Evolutionary conservation across 495 filamentous ascomycete genomes (phyloP).

Genomic region (Evansstolkia leycettana): DNA sequence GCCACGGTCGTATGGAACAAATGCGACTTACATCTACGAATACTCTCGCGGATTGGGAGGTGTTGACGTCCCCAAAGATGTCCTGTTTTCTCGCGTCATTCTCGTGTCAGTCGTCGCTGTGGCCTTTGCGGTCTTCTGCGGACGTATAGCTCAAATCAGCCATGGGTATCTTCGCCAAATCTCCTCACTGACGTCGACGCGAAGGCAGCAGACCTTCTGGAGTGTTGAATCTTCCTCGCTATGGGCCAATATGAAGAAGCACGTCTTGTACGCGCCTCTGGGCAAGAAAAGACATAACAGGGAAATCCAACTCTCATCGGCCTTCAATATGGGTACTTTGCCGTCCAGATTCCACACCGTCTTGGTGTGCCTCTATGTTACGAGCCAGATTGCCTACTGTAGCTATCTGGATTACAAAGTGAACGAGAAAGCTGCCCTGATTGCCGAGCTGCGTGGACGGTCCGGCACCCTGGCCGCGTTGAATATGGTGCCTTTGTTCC

Average conservation of each 20-base stretch:
- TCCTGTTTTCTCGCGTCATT: constrained; percentile 29
- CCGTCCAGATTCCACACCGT: constrained; percentile 76
- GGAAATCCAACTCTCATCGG: constrained; percentile 73
- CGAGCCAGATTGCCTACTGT: constrained; percentile 70
- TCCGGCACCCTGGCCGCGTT: constrained; percentile 71
- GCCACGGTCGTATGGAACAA: constrained; percentile 21
- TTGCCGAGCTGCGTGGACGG: constrained; percentile 67
- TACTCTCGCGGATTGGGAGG: constrained; percentile 31
- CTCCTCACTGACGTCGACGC: constrained; percentile 42
- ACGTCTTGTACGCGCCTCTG: constrained; percentile 72
- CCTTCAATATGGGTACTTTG: constrained; percentile 80
- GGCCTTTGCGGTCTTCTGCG: constrained; percentile 39
- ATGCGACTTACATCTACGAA: constrained; percentile 31
- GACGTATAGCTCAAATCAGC: constrained; percentile 46
- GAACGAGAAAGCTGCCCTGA: constrained; percentile 32
- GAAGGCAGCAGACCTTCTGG: constrained; percentile 44
- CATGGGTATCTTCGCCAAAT: constrained; percentile 64
- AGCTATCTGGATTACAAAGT: constrained; percentile 55
- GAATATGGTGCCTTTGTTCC: constrained; percentile 84
- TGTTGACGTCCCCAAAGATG: constrained; percentile 32
- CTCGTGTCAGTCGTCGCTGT: constrained; percentile 35
- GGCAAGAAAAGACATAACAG: constrained; percentile 76
- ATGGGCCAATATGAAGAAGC: constrained; percentile 66
- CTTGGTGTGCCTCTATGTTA: constrained; percentile 58
- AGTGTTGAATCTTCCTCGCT: constrained; percentile 50